A percentile compares a stretch with the other conserved stretches of the same genome.
phyloP scores from a whole-genome alignment of 192 early-diverging fungal genomes.

The Lunasporangiospora selenospora region DNA sequence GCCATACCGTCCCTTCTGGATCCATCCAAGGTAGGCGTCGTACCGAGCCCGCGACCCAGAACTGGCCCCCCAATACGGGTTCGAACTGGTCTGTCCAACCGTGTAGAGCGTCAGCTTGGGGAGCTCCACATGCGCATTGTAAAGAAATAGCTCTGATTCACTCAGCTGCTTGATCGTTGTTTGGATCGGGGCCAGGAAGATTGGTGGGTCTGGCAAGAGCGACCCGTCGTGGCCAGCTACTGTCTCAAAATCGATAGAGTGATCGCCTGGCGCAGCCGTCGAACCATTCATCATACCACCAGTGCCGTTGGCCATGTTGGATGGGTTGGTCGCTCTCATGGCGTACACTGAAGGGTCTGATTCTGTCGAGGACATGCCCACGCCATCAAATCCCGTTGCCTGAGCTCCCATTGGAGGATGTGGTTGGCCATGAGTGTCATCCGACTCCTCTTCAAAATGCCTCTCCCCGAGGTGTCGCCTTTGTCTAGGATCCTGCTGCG shows the following conservation, averaged over 20 bases:
- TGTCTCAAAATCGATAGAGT: neutral
- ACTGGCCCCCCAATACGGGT: constrained; percentile 31
- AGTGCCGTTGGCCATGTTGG: no score
- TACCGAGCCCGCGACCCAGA: constrained; percentile 31
- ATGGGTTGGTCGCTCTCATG: no score
- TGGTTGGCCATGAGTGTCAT: no score
- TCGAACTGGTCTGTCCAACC: constrained; percentile 35
- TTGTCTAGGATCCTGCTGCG: no score
- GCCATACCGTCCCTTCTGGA: constrained; percentile 32
- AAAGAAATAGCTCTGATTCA: constrained; percentile 34
- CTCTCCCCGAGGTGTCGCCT: no score
- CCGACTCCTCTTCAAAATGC: no score
- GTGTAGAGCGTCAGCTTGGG: constrained; percentile 42
- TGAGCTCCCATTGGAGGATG: no score
- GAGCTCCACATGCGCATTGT: constrained; percentile 36
- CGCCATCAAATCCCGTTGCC: no score
- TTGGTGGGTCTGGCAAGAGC: constrained; percentile 38
- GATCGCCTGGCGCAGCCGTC: neutral
- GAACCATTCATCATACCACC: no score
- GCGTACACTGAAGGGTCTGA: no score
- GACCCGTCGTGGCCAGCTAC: no score
- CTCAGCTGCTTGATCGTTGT: constrained; percentile 28
- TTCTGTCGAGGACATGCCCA: no score
- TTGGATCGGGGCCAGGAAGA: constrained; percentile 24
- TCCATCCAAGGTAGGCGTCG: constrained; percentile 41